A percentile compares a stretch with the other conserved stretches of the same genome.
phyloP scores from a whole-genome alignment of 1,139 yeast genomes.

The Yamadazyma pseudoaaseri region DNA sequence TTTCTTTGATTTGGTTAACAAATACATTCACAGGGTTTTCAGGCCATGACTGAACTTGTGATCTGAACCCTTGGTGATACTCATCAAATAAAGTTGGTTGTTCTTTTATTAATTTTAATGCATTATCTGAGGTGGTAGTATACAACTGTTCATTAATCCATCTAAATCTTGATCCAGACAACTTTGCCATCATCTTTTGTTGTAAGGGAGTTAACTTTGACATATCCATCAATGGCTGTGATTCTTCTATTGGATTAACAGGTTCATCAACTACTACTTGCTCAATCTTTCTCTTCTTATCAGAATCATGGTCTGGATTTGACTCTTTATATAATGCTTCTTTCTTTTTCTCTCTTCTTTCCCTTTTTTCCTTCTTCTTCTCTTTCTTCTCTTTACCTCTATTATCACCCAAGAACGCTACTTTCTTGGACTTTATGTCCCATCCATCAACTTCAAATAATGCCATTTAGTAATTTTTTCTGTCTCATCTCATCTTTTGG shows the following conservation, averaged over 20 bases:
- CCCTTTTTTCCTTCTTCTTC: conserved; percentile 17
- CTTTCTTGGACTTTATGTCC: conserved; percentile 59
- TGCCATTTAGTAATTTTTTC: conserved; percentile 45
- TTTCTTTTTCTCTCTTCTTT: conserved; percentile 13
- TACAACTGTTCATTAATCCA: conserved; percentile 97
- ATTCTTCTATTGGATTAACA: conserved; percentile 8
- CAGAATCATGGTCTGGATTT: conserved; percentile 5
- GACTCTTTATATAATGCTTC: conserved; percentile 8
- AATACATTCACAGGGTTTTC: conserved; percentile 94
- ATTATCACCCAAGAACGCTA: conserved; percentile 41
- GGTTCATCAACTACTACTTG: conserved; percentile 5
- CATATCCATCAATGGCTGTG: conserved; percentile 19
- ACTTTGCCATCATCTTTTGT: conserved; percentile 91
- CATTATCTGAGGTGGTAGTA: conserved; percentile 77
- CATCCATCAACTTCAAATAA: conserved; percentile 82
- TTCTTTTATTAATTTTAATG: conserved; percentile 66
- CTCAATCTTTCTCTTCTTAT: conserved; percentile 8
- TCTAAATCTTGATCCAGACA: conserved; percentile 91
- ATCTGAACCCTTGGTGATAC: conserved; percentile 91
- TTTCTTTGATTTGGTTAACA: conserved; percentile 64
- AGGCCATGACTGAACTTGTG: conserved; percentile 97
- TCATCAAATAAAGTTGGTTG: conserved; percentile 92
- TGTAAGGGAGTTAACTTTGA: conserved; percentile 82
- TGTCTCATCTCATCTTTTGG: conserved; percentile 8
- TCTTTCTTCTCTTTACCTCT: conserved; percentile 33